Conservation (phyloP, 2,329 filamentous ascomycete genomes). For the Pseudogymnoascus sp. region DNA sequence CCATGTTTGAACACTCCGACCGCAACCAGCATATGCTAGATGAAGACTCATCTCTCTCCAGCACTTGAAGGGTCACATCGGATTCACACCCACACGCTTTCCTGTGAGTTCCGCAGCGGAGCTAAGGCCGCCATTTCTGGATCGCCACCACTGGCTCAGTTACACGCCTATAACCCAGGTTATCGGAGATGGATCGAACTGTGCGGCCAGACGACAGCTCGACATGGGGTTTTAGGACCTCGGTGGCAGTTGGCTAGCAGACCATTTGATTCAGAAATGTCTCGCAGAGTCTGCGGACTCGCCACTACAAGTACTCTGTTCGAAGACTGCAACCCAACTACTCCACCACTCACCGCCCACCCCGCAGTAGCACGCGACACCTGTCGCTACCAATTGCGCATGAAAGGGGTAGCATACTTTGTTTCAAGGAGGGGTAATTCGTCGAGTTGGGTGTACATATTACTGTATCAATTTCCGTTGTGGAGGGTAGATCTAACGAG, state of each 20-base stretch:
- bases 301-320: background rate
- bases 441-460: background rate
- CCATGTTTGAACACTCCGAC: conserved; percentile 7
- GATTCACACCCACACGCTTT: background rate
- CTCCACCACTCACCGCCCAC: background rate
- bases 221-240: background rate
- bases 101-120: background rate
- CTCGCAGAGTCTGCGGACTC: background rate
- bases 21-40: background rate
- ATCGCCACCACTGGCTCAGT: background rate
- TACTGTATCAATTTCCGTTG: background rate
- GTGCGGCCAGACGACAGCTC: background rate
- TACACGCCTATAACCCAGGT: background rate
- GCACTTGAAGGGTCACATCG: background rate
- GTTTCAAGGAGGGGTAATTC: background rate
- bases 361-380: background rate
- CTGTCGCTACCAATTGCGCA: background rate
- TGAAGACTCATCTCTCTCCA: background rate
- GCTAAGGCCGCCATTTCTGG: too few relatives aligned
- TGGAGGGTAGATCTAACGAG: background rate
- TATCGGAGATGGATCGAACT: background rate
- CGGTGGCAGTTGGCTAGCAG: background rate
- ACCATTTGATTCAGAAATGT: background rate
- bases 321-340: background rate
- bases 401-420: background rate